Evolutionary conservation across 2,329 filamentous ascomycete species (phyloP).

Genomic region (Tolypocladium inflatum): DNA sequence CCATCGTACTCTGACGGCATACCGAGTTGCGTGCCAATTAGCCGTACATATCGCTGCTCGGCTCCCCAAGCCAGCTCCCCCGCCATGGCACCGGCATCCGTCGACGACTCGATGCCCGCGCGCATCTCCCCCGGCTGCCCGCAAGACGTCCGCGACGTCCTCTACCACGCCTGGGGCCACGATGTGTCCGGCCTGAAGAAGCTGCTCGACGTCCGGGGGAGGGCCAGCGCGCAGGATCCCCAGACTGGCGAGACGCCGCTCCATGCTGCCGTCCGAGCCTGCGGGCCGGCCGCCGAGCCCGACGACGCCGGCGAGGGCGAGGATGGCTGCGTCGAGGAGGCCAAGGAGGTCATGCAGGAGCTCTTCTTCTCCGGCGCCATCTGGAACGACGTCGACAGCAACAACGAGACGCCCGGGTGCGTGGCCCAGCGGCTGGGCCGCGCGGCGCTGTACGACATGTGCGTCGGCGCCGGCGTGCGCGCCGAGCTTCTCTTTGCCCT

Average conservation of each 20-base stretch:
- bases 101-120: slow-evolving; percentile 40
- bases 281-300: slow-evolving; percentile 32
- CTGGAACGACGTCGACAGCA: slow-evolving; percentile 88
- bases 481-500: slow-evolving; percentile 80
- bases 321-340: slow-evolving; percentile 43
- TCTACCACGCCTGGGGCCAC: slow-evolving; percentile 46
- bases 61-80: neutral
- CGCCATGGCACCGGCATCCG: slow-evolving; percentile 12
- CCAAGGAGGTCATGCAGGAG: slow-evolving; percentile 59
- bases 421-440: slow-evolving; percentile 64
- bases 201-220: slow-evolving; percentile 54
- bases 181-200: slow-evolving; percentile 58
- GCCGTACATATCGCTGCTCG: neutral
- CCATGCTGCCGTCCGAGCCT: slow-evolving; percentile 80
- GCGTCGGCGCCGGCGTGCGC: slow-evolving; percentile 82
- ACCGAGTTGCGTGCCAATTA: neutral
- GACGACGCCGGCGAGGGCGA: slow-evolving; percentile 21
- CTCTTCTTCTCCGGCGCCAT: slow-evolving; percentile 84
- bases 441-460: slow-evolving; percentile 64
- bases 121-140: slow-evolving; percentile 46
- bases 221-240: slow-evolving; percentile 71
- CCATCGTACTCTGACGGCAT: neutral
- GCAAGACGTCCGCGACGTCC: slow-evolving; percentile 37
- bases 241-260: slow-evolving; percentile 80
- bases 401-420: slow-evolving; percentile 86